Conservation (phyloP, 352 stramenopile species). For the Phytopythium cucurbitacearum region DNA sequence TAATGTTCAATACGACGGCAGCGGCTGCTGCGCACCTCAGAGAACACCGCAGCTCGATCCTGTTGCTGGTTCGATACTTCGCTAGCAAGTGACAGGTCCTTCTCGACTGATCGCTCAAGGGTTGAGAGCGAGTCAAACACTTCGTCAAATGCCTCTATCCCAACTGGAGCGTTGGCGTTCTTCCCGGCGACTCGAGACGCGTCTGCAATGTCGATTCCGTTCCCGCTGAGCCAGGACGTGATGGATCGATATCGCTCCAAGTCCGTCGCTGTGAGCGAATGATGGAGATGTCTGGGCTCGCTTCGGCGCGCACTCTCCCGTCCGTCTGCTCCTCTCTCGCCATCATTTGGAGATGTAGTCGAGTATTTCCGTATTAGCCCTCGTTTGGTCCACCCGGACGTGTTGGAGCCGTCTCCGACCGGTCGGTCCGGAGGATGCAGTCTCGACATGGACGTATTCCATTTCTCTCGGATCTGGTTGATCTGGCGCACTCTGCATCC, state of each 20-base stretch:
- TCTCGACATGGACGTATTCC: slow-evolving; percentile 17
- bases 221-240: slow-evolving; percentile 33
- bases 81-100: slow-evolving; percentile 16
- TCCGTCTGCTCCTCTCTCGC: slow-evolving; percentile 11
- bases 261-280: slow-evolving; percentile 24
- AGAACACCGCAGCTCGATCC: too few relatives aligned
- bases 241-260: slow-evolving; percentile 46
- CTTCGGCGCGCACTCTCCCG: background rate
- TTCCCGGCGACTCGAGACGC: background rate
- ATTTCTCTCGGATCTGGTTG: slow-evolving; percentile 50
- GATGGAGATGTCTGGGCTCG: slow-evolving; percentile 5
- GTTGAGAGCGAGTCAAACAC: slow-evolving; percentile 38
- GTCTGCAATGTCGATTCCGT: slow-evolving; percentile 30
- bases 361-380: slow-evolving; percentile 11
- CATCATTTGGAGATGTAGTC: slow-evolving; percentile 3
- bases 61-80: background rate
- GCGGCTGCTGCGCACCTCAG: too few relatives aligned
- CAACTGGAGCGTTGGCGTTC: background rate
- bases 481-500: slow-evolving; percentile 41
- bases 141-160: slow-evolving; percentile 32
- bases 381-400: slow-evolving; percentile 13
- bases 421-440: slow-evolving; percentile 1
- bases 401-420: slow-evolving; percentile 5
- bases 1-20: background rate
- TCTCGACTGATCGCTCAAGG: slow-evolving; percentile 32